Conservation (phyloP, 176 grass and related monocot genomes). For the Musa troglodytarum region DNA sequence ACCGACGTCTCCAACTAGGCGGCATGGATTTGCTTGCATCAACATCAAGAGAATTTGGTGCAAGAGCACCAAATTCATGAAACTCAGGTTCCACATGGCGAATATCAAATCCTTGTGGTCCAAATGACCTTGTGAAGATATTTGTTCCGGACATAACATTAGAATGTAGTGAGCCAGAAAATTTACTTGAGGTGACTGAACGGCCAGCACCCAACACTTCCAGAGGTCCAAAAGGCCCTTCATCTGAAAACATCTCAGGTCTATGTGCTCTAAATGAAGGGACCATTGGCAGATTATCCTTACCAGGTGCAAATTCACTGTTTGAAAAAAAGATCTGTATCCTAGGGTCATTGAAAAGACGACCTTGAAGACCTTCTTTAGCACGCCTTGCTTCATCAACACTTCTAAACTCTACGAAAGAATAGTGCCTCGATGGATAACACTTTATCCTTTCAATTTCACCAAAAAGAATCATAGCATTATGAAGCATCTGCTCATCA, state of each 20-base stretch:
- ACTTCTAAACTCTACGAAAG: conserved; percentile 81
- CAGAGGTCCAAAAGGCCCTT: conserved; percentile 25
- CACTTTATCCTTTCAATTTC: conserved; percentile 59
- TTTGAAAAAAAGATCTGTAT: conserved; percentile 80
- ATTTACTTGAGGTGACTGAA: neutral
- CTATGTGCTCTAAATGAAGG: conserved; percentile 25
- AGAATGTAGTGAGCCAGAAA: conserved; percentile 9
- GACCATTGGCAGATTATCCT: conserved; percentile 26
- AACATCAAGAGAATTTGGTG: conserved; percentile 1
- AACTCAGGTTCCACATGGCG: conserved; percentile 31
- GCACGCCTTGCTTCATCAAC: conserved; percentile 63
- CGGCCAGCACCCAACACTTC: conserved; percentile 25
- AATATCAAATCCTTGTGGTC: conserved; percentile 37
- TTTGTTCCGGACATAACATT: conserved; percentile 12
- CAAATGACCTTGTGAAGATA: conserved; percentile 14
- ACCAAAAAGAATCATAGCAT: conserved; percentile 75
- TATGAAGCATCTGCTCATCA: conserved; percentile 58
- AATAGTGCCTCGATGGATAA: conserved; percentile 61
- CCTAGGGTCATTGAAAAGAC: conserved; percentile 71
- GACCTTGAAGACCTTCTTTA: conserved; percentile 78
- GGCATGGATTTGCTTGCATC: conserved; percentile 12
- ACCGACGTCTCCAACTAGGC: neutral
- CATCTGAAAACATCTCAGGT: conserved; percentile 38
- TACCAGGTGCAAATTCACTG: conserved; percentile 41
- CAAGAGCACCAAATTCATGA: conserved; percentile 29